Conservation (phyloP, 2,329 filamentous ascomycete species). For the Pestalotiopsis sp. region DNA sequence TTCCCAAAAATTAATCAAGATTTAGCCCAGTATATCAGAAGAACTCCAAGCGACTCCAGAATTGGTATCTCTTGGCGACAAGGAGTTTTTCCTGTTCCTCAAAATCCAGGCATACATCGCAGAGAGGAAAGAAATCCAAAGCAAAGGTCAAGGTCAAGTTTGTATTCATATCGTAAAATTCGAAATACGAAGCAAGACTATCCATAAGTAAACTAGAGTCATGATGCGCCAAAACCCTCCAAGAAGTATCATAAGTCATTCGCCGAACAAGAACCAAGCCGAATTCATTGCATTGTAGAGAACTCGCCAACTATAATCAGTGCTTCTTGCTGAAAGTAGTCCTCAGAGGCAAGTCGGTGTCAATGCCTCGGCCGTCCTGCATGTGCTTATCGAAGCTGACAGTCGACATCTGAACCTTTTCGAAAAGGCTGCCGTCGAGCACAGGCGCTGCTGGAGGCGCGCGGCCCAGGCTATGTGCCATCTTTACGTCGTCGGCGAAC, state of each 20-base stretch:
- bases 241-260: background rate
- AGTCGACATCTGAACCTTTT: conserved; percentile 46
- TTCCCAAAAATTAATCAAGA: too few relatives aligned
- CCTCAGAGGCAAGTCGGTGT: conserved; percentile 35
- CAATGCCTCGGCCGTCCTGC: conserved; percentile 40
- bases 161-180: too few relatives aligned
- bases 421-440: conserved; percentile 39
- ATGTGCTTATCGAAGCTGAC: conserved; percentile 45
- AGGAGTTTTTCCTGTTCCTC: too few relatives aligned
- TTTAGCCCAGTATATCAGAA: too few relatives aligned
- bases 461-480: conserved; percentile 34
- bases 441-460: conserved; percentile 37
- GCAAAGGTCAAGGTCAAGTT: too few relatives aligned
- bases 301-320: background rate
- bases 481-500: conserved; percentile 31
- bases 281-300: background rate
- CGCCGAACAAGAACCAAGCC: background rate
- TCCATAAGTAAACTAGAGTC: too few relatives aligned
- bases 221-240: too few relatives aligned
- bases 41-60: too few relatives aligned
- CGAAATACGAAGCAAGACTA: too few relatives aligned
- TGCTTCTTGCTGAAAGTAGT: conserved; percentile 30
- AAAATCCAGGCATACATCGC: too few relatives aligned
- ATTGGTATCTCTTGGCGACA: too few relatives aligned
- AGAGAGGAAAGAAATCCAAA: too few relatives aligned